A percentile compares a stretch with the other conserved stretches of the same genome.
These are phyloP conservation scores for Tripterygium wilfordii DNA, from an alignment of 177 flowering plant species.

Conservation along the genomic window DNA sequence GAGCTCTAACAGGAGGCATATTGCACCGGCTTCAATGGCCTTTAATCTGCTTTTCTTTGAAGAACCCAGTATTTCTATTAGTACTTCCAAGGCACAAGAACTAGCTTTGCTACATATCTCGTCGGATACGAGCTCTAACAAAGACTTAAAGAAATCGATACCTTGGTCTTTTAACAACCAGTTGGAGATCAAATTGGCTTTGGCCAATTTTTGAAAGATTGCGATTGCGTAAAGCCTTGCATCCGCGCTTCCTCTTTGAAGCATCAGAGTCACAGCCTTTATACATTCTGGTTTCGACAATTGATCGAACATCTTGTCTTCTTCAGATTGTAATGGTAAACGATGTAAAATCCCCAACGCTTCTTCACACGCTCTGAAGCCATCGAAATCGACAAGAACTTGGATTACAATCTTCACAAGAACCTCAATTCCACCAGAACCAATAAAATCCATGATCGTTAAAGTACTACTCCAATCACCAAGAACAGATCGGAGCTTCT, in stretches of 20 bases:
- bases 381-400: slow-evolving; percentile 27
- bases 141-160: slow-evolving; percentile 44
- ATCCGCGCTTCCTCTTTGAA: slow-evolving; percentile 57
- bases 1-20: slow-evolving; percentile 56
- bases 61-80: slow-evolving; percentile 30
- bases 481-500: slow-evolving; percentile 34
- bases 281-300: slow-evolving; percentile 38
- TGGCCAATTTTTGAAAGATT: slow-evolving; percentile 30
- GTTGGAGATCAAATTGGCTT: slow-evolving; percentile 28
- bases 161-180: slow-evolving; percentile 35
- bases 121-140: slow-evolving; percentile 61
- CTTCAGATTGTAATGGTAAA: slow-evolving; percentile 35
- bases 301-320: slow-evolving; percentile 12
- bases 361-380: slow-evolving; percentile 63
- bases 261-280: slow-evolving; percentile 41
- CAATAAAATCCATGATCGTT: slow-evolving; percentile 20
- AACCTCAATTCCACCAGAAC: slow-evolving; percentile 38
- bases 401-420: slow-evolving; percentile 31
- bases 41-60: slow-evolving; percentile 38
- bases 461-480: slow-evolving; percentile 20
- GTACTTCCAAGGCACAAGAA: slow-evolving; percentile 44
- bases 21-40: slow-evolving; percentile 65
- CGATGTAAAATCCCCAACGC: slow-evolving; percentile 38
- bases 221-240: slow-evolving; percentile 40
- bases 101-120: slow-evolving; percentile 46